A percentile compares a stretch with the other conserved stretches of the same genome.
These are phyloP conservation scores for Corymbia maculata DNA, from an alignment of 345 rosid genomes.

Conservation along the genomic window DNA sequence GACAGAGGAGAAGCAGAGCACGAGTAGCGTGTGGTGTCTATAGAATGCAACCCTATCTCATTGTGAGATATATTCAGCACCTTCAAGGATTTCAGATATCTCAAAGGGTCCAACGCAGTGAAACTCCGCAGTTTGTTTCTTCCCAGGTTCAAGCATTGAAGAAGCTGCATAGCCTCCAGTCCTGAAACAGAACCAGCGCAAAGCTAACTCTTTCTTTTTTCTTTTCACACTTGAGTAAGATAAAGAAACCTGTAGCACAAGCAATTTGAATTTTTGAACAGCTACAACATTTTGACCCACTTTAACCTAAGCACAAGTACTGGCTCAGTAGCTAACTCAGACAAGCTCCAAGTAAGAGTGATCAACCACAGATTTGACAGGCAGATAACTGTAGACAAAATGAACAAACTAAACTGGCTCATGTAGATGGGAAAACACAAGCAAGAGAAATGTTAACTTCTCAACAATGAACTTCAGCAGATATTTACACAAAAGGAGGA, in stretches of 20 bases:
- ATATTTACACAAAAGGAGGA: background rate
- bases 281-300: background rate
- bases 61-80: constrained; percentile 74
- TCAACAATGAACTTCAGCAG: background rate
- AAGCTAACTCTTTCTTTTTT: background rate
- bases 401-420: background rate
- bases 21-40: constrained; percentile 67
- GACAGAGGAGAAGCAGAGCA: constrained; percentile 64
- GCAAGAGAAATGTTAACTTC: background rate
- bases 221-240: background rate
- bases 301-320: background rate
- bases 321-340: background rate
- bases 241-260: background rate
- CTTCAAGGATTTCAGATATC: constrained; percentile 50
- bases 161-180: constrained; percentile 48
- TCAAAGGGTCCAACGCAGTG: constrained; percentile 63
- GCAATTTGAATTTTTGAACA: background rate
- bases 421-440: background rate
- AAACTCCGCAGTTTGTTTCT: constrained; percentile 60
- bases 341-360: background rate
- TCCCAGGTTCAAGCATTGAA: constrained; percentile 57
- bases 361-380: background rate
- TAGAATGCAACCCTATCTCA: constrained; percentile 75
- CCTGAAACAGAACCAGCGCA: constrained; percentile 24
- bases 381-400: background rate